A percentile compares a stretch with the other conserved stretches of the same genome.
Evolutionary conservation across 1,284 basidiomycete genomes (phyloP).

Genomic region (Omphalotus olearius): DNA sequence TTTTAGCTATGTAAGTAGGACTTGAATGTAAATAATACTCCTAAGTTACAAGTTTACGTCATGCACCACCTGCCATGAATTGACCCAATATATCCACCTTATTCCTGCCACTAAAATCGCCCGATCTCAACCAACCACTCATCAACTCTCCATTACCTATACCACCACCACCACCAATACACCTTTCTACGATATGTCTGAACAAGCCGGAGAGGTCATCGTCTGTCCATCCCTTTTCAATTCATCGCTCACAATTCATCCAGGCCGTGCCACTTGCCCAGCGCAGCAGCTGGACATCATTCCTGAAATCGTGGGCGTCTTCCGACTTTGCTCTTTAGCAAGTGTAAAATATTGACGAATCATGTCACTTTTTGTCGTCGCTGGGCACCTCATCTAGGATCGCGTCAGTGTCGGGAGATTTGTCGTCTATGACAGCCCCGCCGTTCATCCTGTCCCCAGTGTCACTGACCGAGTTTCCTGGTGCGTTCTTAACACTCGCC

Average conservation of each 20-base stretch:
- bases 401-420: conserved; percentile 85
- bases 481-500: conserved; percentile 33
- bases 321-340: neutral
- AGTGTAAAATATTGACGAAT: conserved; percentile 3
- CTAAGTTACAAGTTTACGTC: neutral
- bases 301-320: conserved; percentile 71
- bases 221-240: neutral
- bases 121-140: neutral
- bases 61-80: neutral
- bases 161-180: neutral
- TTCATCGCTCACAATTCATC: neutral
- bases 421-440: conserved; percentile 94
- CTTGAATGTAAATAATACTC: neutral
- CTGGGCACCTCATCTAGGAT: conserved; percentile 40
- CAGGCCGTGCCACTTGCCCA: conserved; percentile 73
- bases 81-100: neutral
- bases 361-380: neutral
- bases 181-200: conserved; percentile 25
- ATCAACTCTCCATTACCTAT: neutral
- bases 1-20: neutral
- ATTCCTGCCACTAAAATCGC: neutral
- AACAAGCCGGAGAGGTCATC: conserved; percentile 41
- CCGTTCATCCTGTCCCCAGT: conserved; percentile 87
- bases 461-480: conserved; percentile 85
- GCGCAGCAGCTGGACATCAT: conserved; percentile 72